phyloP scores from a whole-genome alignment of 78 protist genomes.

The Dictyostelium purpureum region DNA sequence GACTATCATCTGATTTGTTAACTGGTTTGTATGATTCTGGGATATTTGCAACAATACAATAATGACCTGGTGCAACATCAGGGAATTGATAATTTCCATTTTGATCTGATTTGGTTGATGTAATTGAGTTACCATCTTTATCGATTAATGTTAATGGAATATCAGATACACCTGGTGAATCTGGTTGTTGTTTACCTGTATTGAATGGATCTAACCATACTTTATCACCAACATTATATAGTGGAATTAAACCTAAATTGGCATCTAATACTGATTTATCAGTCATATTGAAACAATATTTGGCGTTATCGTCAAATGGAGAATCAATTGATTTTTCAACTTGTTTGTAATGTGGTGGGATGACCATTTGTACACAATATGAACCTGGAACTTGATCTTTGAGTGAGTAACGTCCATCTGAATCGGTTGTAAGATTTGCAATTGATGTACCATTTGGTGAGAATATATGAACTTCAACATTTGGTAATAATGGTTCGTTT shows the following conservation, averaged over 20 bases:
- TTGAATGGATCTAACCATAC: constrained; percentile 8
- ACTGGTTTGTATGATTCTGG: background rate
- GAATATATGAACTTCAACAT: background rate
- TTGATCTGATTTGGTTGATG: background rate
- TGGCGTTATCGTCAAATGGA: background rate
- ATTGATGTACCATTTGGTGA: background rate
- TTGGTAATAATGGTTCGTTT: background rate
- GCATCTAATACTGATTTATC: background rate
- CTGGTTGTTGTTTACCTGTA: background rate
- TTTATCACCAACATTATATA: background rate
- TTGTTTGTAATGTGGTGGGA: constrained; percentile 12
- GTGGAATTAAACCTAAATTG: background rate
- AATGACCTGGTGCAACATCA: constrained; percentile 11
- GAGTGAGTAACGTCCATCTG: background rate
- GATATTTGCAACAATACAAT: background rate
- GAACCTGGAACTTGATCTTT: background rate
- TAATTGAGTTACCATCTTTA: background rate
- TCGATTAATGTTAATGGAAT: background rate
- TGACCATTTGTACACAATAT: constrained; percentile 14
- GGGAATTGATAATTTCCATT: constrained; percentile 1
- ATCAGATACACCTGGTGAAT: background rate
- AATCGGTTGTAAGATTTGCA: constrained; percentile 1
- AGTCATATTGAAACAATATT: background rate
- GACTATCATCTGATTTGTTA: background rate
- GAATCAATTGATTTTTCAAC: background rate